Evolutionary conservation across 495 filamentous ascomycete species (phyloP).

Genomic region (Lepraria neglecta): DNA sequence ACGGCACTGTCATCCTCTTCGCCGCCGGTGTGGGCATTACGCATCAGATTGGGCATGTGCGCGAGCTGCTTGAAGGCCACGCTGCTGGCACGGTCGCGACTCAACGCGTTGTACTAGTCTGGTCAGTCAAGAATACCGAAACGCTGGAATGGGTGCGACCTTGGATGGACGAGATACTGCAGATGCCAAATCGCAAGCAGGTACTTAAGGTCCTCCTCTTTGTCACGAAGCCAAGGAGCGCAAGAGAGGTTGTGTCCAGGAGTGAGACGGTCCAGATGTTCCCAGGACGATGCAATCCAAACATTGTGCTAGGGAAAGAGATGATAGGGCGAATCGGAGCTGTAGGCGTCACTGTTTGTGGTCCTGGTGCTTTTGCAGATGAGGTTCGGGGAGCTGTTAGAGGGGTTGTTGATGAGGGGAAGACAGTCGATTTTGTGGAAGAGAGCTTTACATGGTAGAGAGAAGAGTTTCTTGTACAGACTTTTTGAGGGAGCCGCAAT

Average conservation of each 20-base stretch:
- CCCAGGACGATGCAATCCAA: conserved; percentile 56
- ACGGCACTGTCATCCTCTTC: conserved; percentile 81
- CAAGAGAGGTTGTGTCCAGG: conserved; percentile 73
- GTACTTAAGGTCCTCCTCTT: conserved; percentile 81
- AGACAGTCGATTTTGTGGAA: conserved; percentile 81
- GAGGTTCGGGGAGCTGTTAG: conserved; percentile 72
- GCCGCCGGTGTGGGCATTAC: conserved; percentile 86
- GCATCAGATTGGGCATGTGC: conserved; percentile 73
- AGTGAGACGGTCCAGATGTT: conserved; percentile 87
- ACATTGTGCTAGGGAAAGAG: conserved; percentile 66
- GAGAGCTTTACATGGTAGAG: conserved; percentile 63
- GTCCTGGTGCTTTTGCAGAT: conserved; percentile 82
- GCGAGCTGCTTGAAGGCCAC: conserved; percentile 65
- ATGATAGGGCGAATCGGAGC: conserved; percentile 72
- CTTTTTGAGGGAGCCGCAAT: not conserved
- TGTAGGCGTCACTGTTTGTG: conserved; percentile 81
- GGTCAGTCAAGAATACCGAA: conserved; percentile 83
- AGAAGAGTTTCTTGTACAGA: not conserved
- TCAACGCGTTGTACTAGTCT: conserved; percentile 74
- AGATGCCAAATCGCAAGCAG: conserved; percentile 73
- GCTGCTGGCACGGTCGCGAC: conserved; percentile 66
- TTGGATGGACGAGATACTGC: conserved; percentile 93
- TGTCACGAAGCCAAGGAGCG: conserved; percentile 73
- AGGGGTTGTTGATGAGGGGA: conserved; percentile 55
- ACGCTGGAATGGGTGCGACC: conserved; percentile 87